These are phyloP conservation scores for Hirsutella thompsonii DNA, from an alignment of 2,329 filamentous ascomycete species.

Conservation along the genomic window DNA sequence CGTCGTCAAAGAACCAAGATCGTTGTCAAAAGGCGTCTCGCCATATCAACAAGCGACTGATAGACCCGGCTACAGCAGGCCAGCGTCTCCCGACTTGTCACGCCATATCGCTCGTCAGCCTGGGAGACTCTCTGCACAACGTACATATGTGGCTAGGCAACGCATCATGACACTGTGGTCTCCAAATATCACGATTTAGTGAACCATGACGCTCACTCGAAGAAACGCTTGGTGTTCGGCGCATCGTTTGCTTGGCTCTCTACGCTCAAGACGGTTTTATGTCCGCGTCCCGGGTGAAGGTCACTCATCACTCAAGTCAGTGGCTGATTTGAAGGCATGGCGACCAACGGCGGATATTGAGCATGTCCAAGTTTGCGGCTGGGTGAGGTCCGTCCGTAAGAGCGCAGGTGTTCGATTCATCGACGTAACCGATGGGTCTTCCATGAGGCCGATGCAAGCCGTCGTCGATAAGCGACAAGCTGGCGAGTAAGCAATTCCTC, in stretches of 20 bases:
- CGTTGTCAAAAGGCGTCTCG: no score
- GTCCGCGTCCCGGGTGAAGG: constrained; percentile 14
- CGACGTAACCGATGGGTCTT: constrained; percentile 77
- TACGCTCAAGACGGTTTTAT: constrained; percentile 17
- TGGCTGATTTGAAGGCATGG: constrained; percentile 45
- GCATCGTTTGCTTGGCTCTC: constrained; percentile 1
- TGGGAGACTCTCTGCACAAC: no score
- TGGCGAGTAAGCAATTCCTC: constrained; percentile 45
- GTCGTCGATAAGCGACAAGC: constrained; percentile 61
- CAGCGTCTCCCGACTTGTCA: no score
- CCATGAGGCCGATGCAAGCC: constrained; percentile 65
- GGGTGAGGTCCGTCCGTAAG: constrained; percentile 71
- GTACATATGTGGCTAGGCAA: no score
- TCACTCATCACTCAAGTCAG: constrained; percentile 24
- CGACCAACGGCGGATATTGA: constrained; percentile 28
- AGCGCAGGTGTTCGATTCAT: constrained; percentile 80
- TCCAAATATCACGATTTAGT: no score
- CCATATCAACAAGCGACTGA: no score
- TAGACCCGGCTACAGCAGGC: no score
- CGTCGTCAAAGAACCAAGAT: no score
- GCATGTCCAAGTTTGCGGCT: constrained; percentile 59
- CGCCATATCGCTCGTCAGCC: no score
- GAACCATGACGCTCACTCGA: no score
- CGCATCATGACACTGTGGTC: no score
- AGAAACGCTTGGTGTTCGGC: neutral